Evolutionary conservation across 257 asterid species (phyloP), one percentile per base, ranked within the genome.

Genomic region (Hygrophila difformis): DNA sequence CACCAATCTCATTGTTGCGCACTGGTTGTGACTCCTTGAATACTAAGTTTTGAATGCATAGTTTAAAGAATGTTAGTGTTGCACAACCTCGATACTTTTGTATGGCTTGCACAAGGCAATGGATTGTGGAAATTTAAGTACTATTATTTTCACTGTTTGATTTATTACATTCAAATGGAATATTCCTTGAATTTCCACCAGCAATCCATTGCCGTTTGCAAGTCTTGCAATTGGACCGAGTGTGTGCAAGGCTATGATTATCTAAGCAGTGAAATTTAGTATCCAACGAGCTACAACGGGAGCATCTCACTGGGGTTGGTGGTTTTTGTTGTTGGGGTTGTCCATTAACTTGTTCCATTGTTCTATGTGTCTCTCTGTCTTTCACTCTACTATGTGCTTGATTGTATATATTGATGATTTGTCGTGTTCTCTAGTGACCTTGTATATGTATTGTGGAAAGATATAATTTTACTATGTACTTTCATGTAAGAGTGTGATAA

Each of bases 181-280:
- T 49, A 24, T 53, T 46, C 55, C 75, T 63, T 42, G 56, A 42
- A 49, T 33, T 63, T 37, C 79, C 75, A 12, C 79, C 75, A 2
- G 40, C 73, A 15, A 71, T 72, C 75, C 75, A 68, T 18, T 33
- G 59, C 1, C 70, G 45, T 19, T 51, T 60, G 67, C 79, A 72
- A 44, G 52, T 49, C 64, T 35, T 60, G 69, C 76, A 68, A 7
- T 49, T 43, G 50, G 54, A 47, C 18, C 79, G 66, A 13, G 79
- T 70, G 19, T 68, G 79, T 60, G 51, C 9, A 10, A 2, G 57
- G 60, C 38, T 45, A 11, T 64, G 26, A 29, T 72, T 72, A n/a
- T n/a, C 62, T 52, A 34, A 68, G 39, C 62, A 62, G 39, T 60
- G 48, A 12, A 68, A 68, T 38, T 68, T 62, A 13, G 74, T 67